Base-by-base conservation (phyloP, 2,329 filamentous ascomycete genomes). In the Penicillium expansum region DNA sequence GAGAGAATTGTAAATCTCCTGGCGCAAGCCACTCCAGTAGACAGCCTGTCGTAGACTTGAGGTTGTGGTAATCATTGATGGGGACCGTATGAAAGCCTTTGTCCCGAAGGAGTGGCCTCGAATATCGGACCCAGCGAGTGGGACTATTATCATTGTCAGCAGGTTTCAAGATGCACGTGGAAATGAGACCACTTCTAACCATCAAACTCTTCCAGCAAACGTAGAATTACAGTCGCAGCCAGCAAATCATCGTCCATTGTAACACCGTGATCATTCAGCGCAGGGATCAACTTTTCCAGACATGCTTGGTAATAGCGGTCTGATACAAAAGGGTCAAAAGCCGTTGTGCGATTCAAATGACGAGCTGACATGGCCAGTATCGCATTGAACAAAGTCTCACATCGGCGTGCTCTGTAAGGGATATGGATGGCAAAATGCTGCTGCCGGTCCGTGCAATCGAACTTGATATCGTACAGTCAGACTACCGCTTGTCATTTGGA, bases 221-320 rank as follows among this genome's bases (percentile, higher is more conserved):
- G 68, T 11, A 78, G 55, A 22, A 78, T 74, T 13, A 77, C 72
- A 1, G 75, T 76, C 2, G 75, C 75, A 38, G 75, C 73, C 22
- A 77, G 64, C 1, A 77, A 64, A 29, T 73, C 70, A 52, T 77
- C 74, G 44, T 77, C 75, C 49, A 71, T 71, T 22, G 73, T 73
- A 16, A 74, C 69, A n/a, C 71, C 63, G 24, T 70, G 71, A 27
- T 77, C 68, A 55, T 75, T 71, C 3, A 78, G 58, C 1, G 72
- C 71, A 2, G 76, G 75, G 3, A 77, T 77, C 18, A 77, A 53
- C 2, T 72, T 75, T 27, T 74, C 65, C 29, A 77, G 72, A 52
- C 75, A 77, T 5, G 68, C 67, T 55, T 76, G 71, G 44, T 76
- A 76, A 54, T 77, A 76, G 4, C 72, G 71, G 58, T 77, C 75